Evolutionary conservation across 2,329 filamentous ascomycete genomes (phyloP).

Genomic region (Verticillium nubilum): DNA sequence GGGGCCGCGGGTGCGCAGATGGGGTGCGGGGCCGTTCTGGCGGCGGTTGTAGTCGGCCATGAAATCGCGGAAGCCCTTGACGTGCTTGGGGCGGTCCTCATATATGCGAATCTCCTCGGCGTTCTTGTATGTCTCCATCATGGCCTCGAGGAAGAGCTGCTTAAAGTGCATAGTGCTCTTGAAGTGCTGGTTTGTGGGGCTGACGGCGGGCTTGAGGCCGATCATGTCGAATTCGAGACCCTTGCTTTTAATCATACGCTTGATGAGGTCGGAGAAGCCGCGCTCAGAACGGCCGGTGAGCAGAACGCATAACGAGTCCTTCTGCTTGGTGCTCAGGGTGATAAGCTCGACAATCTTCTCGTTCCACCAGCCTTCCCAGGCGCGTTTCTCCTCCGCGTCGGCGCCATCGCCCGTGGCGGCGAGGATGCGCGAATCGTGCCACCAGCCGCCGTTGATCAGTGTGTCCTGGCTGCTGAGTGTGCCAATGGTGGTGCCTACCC

Average conservation of each 20-base stretch:
- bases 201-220: conserved; percentile 77
- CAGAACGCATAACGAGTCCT: conserved; percentile 78
- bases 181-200: conserved; percentile 75
- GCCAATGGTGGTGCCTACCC: conserved; percentile 74
- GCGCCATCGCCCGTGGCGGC: conserved; percentile 78
- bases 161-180: conserved; percentile 87
- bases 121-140: conserved; percentile 79
- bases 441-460: conserved; percentile 87
- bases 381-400: conserved; percentile 74
- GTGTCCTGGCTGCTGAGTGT: conserved; percentile 69
- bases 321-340: conserved; percentile 72
- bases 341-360: conserved; percentile 82
- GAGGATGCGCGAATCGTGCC: conserved; percentile 87
- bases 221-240: conserved; percentile 83
- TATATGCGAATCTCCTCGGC: conserved; percentile 79
- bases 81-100: conserved; percentile 62
- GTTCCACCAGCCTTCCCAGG: conserved; percentile 96
- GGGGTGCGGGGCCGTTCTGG: conserved; percentile 36
- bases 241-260: conserved; percentile 73
- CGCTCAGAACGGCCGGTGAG: conserved; percentile 80
- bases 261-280: conserved; percentile 72
- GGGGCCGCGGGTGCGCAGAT: conserved; percentile 46
- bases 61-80: conserved; percentile 80
- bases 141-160: conserved; percentile 70
- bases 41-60: conserved; percentile 69